Evolutionary conservation across 1,284 basidiomycete genomes (phyloP).

Genomic region (Heimioporus punctisporus): DNA sequence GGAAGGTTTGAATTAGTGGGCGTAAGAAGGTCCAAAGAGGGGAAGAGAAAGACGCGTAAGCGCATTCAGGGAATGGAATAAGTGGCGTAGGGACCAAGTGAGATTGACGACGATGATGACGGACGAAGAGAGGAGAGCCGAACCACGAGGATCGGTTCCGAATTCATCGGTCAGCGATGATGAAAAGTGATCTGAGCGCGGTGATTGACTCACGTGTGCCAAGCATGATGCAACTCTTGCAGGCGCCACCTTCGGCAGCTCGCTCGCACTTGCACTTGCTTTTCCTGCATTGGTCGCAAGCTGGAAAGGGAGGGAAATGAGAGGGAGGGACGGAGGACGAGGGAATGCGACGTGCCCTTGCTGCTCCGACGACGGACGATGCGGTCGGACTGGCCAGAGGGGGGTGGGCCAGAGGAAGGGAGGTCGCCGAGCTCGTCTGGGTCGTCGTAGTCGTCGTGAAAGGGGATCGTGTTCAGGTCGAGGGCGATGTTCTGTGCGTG

Average conservation of each 20-base stretch:
- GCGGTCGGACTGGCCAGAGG: slow-evolving; percentile 43
- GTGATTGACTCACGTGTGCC: slow-evolving; percentile 56
- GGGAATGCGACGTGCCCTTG: slow-evolving; percentile 50
- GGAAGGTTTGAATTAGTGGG: slow-evolving; percentile 8
- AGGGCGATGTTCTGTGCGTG: slow-evolving; percentile 11
- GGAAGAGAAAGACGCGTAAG: background rate
- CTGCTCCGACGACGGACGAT: slow-evolving; percentile 64
- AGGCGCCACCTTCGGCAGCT: slow-evolving; percentile 16
- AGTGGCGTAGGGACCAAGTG: slow-evolving; percentile 1
- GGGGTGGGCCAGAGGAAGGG: slow-evolving; percentile 20
- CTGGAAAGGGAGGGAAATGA: slow-evolving; percentile 32
- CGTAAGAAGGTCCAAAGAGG: slow-evolving; percentile 6
- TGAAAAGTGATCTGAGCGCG: slow-evolving; percentile 1
- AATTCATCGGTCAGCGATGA: slow-evolving; percentile 14
- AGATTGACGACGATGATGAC: background rate
- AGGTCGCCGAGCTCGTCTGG: slow-evolving; percentile 46
- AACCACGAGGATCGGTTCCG: slow-evolving; percentile 11
- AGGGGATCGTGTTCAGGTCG: slow-evolving; percentile 39
- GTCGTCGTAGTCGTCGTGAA: slow-evolving; percentile 55
- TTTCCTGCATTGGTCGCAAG: slow-evolving; percentile 80
- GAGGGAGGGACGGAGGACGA: background rate
- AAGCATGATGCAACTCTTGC: slow-evolving; percentile 74
- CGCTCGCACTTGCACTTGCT: slow-evolving; percentile 34
- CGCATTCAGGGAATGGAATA: background rate
- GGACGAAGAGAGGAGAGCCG: background rate